These are phyloP conservation scores for Platanthera guangdongensis DNA, from an alignment of 106 monocot genomes.

Conservation along the genomic window DNA sequence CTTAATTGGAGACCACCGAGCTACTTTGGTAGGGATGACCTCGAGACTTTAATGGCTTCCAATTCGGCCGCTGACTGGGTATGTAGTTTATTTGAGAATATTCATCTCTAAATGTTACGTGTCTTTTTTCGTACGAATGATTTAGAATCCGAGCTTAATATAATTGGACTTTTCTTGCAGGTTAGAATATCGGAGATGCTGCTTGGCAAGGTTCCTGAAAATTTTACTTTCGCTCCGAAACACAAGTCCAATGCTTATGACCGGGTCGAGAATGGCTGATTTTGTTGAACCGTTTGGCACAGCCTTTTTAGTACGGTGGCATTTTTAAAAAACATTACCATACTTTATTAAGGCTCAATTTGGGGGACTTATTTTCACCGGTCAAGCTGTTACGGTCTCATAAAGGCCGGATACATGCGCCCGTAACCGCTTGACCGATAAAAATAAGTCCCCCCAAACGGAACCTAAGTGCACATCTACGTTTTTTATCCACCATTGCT, in stretches of 20 bases:
- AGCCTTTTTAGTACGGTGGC: not conserved
- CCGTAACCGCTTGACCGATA: too few relatives aligned
- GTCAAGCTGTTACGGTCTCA: too few relatives aligned
- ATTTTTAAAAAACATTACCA: too few relatives aligned
- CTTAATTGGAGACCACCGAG: conserved; percentile 88
- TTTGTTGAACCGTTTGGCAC: not conserved
- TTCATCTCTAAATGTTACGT: not conserved
- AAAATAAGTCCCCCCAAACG: too few relatives aligned
- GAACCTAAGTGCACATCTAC: too few relatives aligned
- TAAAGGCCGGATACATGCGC: too few relatives aligned
- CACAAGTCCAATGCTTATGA: conserved; percentile 80
- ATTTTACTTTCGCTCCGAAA: conserved; percentile 55
- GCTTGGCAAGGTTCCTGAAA: conserved; percentile 83
- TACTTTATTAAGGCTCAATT: too few relatives aligned
- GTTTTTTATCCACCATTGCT: too few relatives aligned
- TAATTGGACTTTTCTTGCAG: conserved; percentile 20
- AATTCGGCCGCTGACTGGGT: conserved; percentile 99
- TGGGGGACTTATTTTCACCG: too few relatives aligned
- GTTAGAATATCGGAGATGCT: conserved; percentile 85
- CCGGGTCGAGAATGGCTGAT: conserved; percentile 51
- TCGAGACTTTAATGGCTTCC: conserved; percentile 91
- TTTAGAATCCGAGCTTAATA: not conserved
- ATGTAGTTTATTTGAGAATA: not conserved
- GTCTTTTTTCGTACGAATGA: not conserved
- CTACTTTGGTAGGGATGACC: conserved; percentile 81